These are phyloP conservation scores for Yamadazyma insecticola DNA, from an alignment of 805 yeast species.

Conservation along the genomic window DNA sequence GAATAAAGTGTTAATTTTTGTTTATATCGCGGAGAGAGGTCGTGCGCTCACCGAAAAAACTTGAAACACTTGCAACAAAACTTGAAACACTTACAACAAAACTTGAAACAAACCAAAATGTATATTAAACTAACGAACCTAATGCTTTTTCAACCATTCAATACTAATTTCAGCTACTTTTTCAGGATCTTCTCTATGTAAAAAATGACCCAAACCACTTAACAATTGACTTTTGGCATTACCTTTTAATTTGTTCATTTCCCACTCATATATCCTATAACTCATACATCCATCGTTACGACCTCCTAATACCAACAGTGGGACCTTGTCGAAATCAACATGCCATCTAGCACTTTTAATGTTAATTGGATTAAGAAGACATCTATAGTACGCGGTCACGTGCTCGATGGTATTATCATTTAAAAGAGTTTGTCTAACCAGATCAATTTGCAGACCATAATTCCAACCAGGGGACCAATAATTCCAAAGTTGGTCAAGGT, in stretches of 20 bases:
- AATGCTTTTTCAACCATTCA: conserved; percentile 23
- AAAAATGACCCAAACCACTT: conserved; percentile 29
- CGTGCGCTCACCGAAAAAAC: too few relatives aligned
- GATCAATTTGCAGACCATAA: conserved; percentile 18
- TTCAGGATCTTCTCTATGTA: conserved; percentile 35
- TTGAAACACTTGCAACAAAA: too few relatives aligned
- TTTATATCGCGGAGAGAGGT: too few relatives aligned
- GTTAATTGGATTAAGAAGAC: conserved; percentile 18
- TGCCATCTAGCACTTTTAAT: conserved; percentile 16
- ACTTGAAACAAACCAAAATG: too few relatives aligned
- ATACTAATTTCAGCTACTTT: conserved; percentile 19
- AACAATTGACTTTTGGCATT: conserved; percentile 12
- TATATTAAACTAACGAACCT: too few relatives aligned
- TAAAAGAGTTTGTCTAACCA: conserved; percentile 23
- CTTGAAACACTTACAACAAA: too few relatives aligned
- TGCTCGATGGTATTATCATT: conserved; percentile 24
- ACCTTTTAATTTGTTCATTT: conserved; percentile 13
- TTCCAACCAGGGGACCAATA: conserved; percentile 40
- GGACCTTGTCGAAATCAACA: conserved; percentile 32
- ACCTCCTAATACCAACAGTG: conserved; percentile 33
- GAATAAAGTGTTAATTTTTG: too few relatives aligned
- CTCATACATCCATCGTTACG: conserved; percentile 38
- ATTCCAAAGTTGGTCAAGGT: conserved; percentile 29
- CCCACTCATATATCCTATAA: conserved; percentile 20
- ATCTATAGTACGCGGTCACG: conserved; percentile 37